Evolutionary conservation across 805 yeast genomes (phyloP), one percentile per base, ranked within the genome.

Genomic region (Metschnikowia peoriensis): DNA sequence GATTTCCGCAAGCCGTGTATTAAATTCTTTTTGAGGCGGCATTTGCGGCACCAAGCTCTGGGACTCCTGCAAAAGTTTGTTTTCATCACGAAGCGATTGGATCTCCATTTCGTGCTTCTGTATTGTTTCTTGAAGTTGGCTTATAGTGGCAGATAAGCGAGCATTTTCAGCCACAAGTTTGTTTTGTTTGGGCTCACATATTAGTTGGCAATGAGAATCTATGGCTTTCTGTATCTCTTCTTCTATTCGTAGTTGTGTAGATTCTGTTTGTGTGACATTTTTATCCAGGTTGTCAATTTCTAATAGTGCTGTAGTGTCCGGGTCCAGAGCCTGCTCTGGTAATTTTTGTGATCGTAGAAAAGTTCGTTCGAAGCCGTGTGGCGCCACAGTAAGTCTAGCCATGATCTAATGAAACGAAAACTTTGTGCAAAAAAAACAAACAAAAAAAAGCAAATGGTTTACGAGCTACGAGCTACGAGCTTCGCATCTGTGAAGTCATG

Each of bases 311-410:
- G 9, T 3, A 8, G 10, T 12, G 43, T n/a, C 12, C 29, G 7
- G 17, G 10, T 17, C 43, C 37, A 34, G n/a, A 15, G 41, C 9
- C 32, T 17, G 47, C 15, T 40, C 34, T 14, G 40, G 22, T 22
- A 22, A 22, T 47, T n/a, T 41, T 14, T 37, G 38, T 11, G 41
- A 2, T 28, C 32, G 41, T 44, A 15, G 28, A 27, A 32, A 12
- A 7, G 27, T 44, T 8, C 46, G 48, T 29, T 50, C 59, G 32
- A 54, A 53, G 34, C 53, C 53, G 28, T 52, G 61, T 15, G 56
- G 50, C 16, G 54, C 57, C 11, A 57, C 32, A 5, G 61, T 51
- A 16, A 57, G 56, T 28, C 53, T 43, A 17, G 61, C 62, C 62
- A 59, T 59, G 42, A 11, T 32, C 10, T 10, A 15, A 41, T 27